Conservation (phyloP, 129 eudicot genomes). For the Arctium minus region DNA sequence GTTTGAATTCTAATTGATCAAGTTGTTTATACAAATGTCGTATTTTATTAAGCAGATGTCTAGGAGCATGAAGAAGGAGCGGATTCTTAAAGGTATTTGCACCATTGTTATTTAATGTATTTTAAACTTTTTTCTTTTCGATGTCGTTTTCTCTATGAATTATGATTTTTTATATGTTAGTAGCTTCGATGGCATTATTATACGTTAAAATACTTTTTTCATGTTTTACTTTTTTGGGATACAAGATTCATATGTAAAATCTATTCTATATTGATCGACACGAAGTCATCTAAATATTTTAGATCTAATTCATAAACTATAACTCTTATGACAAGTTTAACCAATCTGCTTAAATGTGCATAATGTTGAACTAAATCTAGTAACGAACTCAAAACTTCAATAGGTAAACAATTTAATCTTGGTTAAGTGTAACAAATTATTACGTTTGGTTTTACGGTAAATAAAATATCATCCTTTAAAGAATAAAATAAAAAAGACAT, state of each 20-base stretch:
- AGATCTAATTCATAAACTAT: not conserved
- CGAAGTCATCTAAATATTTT: not conserved
- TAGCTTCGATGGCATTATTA: not conserved
- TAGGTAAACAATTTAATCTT: too few relatives aligned
- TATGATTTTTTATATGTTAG: not conserved
- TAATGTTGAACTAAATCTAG: not conserved
- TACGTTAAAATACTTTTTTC: not conserved
- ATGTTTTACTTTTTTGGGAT: not conserved
- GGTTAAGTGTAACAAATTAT: not conserved
- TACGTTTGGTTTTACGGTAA: too few relatives aligned
- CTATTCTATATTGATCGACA: not conserved
- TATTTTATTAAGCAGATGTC: conserved; percentile 38
- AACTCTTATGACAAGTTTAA: not conserved
- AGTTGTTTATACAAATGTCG: not conserved
- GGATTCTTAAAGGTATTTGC: not conserved
- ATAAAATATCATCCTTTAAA: too few relatives aligned
- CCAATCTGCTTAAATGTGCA: not conserved
- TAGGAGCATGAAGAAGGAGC: conserved; percentile 50
- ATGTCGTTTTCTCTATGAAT: not conserved
- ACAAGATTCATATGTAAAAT: not conserved
- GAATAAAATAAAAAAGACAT: too few relatives aligned
- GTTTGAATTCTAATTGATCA: not conserved
- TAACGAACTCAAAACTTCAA: not conserved
- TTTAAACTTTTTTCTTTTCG: not conserved
- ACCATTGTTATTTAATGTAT: not conserved